Percentiles rank a stretch among this genome's conserved stretches.
phyloP scores from a whole-genome alignment of 2,329 filamentous ascomycete species.

The Fusarium xyrophilum region DNA sequence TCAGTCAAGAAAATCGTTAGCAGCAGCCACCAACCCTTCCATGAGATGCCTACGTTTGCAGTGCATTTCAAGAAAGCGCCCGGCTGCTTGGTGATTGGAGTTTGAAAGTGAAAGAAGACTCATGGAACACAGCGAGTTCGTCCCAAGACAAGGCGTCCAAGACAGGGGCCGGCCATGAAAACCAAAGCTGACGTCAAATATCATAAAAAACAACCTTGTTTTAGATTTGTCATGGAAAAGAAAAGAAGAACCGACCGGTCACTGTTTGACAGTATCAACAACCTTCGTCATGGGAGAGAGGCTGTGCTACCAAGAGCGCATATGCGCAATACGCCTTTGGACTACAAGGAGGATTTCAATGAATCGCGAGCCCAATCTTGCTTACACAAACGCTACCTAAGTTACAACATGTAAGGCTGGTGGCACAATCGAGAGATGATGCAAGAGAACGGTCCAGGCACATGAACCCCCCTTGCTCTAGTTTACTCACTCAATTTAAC shows the following conservation, averaged over 20 bases:
- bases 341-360: not conserved
- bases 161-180: not conserved
- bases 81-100: not conserved
- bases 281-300: not conserved
- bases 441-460: not conserved
- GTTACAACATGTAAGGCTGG: not conserved
- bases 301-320: not conserved
- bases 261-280: not conserved
- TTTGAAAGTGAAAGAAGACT: constrained; percentile 2
- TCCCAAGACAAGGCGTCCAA: not conserved
- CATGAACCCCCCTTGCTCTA: not conserved
- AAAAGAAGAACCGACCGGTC: not conserved
- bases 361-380: not conserved
- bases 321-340: not conserved
- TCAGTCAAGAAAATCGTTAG: not conserved
- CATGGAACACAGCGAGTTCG: not conserved
- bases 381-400: not conserved
- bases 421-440: not conserved
- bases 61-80: not conserved
- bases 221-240: not conserved
- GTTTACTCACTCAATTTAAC: not conserved
- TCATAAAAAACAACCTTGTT: not conserved
- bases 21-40: not conserved
- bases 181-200: not conserved
- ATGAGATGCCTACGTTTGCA: not conserved